phyloP scores from a whole-genome alignment of 2,329 filamentous ascomycete species.

The Paraphaeosphaeria minitans region DNA sequence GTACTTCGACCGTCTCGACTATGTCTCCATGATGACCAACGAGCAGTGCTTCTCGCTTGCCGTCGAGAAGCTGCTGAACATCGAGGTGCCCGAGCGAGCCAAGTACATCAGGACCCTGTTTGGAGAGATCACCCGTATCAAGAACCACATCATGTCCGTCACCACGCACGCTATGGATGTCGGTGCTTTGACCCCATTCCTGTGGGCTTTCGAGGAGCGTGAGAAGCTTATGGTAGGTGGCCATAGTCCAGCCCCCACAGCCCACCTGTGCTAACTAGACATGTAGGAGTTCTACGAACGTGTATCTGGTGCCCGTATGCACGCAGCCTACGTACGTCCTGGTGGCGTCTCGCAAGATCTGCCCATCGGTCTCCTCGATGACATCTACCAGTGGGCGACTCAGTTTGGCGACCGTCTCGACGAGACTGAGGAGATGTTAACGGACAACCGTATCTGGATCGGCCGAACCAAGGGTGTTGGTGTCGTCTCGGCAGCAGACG shows the following conservation, averaged over 20 bases:
- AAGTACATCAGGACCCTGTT: constrained; percentile 98
- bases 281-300: constrained; percentile 97
- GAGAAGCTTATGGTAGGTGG: constrained; percentile 93
- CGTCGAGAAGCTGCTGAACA: constrained; percentile 96
- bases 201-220: constrained; percentile 99
- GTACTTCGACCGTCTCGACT: constrained; percentile 98
- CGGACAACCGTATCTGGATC: constrained; percentile 99
- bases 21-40: constrained; percentile 99
- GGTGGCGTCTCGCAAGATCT: constrained; percentile 97
- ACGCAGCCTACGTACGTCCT: constrained; percentile 94
- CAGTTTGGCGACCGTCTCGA: constrained; percentile 98
- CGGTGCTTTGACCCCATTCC: constrained; percentile 93
- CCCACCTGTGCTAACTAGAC: constrained; percentile 14
- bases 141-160: constrained; percentile 98
- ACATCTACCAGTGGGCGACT: constrained; percentile 99
- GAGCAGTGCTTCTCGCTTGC: constrained; percentile 96
- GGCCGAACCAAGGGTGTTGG: constrained; percentile 89
- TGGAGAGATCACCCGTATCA: constrained; percentile 87
- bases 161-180: constrained; percentile 99
- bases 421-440: constrained; percentile 97
- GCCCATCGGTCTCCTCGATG: constrained; percentile 89
- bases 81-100: constrained; percentile 92
- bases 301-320: constrained; percentile 95
- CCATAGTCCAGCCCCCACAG: constrained; percentile 1
- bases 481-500: constrained; percentile 87